These are phyloP conservation scores for Leccinum sublutescens DNA, from an alignment of 768 basidiomycete species.

Conservation along the genomic window DNA sequence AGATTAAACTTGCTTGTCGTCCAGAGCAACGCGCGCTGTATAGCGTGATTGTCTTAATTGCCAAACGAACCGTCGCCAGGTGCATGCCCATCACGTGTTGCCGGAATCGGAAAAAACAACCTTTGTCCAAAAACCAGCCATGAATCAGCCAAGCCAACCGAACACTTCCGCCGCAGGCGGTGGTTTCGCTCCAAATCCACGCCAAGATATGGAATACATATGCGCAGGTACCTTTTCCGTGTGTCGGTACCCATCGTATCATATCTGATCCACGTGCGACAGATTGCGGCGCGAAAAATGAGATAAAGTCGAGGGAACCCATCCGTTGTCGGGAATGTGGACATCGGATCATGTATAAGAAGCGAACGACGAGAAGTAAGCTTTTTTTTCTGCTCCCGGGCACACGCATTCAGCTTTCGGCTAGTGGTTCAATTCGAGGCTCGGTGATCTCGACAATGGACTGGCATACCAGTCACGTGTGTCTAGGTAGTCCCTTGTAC, in stretches of 20 bases:
- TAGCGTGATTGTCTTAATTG: conserved; percentile 17
- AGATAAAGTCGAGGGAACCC: conserved; percentile 86
- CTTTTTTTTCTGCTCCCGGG: conserved; percentile 4
- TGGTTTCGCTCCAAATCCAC: conserved; percentile 39
- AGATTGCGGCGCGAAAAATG: conserved; percentile 94
- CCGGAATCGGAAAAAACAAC: background rate
- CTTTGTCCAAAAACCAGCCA: conserved; percentile 14
- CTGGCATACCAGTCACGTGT: background rate
- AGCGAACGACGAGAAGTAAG: conserved; percentile 90
- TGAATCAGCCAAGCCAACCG: conserved; percentile 39
- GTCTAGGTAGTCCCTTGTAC: background rate
- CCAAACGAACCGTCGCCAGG: conserved; percentile 11
- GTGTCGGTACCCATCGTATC: background rate
- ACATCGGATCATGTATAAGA: conserved; percentile 99
- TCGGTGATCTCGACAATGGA: conserved; percentile 17
- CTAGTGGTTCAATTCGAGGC: conserved; percentile 37
- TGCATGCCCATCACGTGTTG: conserved; percentile 8
- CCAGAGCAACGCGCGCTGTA: conserved; percentile 7
- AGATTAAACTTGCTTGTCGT: conserved; percentile 1
- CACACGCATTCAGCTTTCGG: background rate
- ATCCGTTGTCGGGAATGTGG: conserved; percentile 97
- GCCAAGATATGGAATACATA: conserved; percentile 77
- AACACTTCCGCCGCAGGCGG: conserved; percentile 34
- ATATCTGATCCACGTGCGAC: conserved; percentile 14
- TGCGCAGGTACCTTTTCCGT: conserved; percentile 64